Base-by-base conservation (phyloP, 305 asterid genomes). In the Fraxinus greggii region DNA sequence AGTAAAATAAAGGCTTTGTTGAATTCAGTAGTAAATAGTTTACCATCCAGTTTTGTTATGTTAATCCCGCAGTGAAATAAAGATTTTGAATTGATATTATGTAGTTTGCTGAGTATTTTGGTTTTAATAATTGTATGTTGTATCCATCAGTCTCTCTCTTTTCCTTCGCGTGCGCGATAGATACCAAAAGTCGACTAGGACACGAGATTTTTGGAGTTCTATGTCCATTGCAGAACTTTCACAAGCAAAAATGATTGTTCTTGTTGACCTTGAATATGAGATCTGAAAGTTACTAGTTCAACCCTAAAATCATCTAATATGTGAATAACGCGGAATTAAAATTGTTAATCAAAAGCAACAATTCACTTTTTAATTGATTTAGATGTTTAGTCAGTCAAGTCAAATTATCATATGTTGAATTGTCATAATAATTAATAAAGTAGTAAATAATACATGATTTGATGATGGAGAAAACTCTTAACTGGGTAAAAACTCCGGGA, bases 1-100 rank as follows among this genome's bases (percentile, higher is more conserved):
- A 74, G 79, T 85, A 78, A 81, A 86, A 87, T 87, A 69, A 85
- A 84, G 77, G 15, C 13, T 77, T 76, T 77, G 81, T 76, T 69
- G 36, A 69, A 69, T 82, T 76, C 81, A 81, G 81, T 80, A 84
- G 78, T 79, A 85, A 80, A 81, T 73, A 23, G 59, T 77, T 28
- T 45, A 26, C 26, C 69, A 79, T 85, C 81, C 91, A 85, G 90
- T 89, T 88, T 89, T 89, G 91, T 73, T 79, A 69, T 87, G 72
- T 70, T 72, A 77, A 63, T 59, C 82, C 67, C 32, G 79, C 72
- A 69, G 82, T 83, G 76, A 84, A 83, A 81, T 83, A 81, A 84
- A 54, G 82, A 75, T 61, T 84, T 83, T 32, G 79, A 45, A 84
- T 72, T 77, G 77, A 78, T 70, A 10, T 31, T 78, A 2, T 61